Percentiles rank a stretch among this genome's conserved stretches.
Evolutionary conservation across 2,329 filamentous ascomycete genomes (phyloP).

Genomic region (Triangularia setosa): DNA sequence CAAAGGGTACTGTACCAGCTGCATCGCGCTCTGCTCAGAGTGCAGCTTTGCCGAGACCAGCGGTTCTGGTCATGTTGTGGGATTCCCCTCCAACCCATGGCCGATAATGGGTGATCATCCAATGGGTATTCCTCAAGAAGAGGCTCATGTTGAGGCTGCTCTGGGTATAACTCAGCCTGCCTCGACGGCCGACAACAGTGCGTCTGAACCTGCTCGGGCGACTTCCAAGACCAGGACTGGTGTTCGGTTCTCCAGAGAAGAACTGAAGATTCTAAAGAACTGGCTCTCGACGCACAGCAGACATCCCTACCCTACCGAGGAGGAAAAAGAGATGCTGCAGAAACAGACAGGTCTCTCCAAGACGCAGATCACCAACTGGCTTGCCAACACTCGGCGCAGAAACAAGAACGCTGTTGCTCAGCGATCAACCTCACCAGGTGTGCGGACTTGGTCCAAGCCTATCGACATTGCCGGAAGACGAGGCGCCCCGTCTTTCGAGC

Average conservation of each 20-base stretch:
- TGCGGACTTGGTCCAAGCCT: conserved; percentile 56
- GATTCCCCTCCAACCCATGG: conserved; percentile 46
- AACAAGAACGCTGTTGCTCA: conserved; percentile 67
- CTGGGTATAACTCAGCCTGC: conserved; percentile 26
- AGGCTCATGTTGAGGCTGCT: conserved; percentile 25
- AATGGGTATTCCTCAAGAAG: conserved; percentile 38
- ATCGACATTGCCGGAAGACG: conserved; percentile 69
- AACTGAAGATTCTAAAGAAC: conserved; percentile 74
- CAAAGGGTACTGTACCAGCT: conserved; percentile 59
- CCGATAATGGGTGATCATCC: conserved; percentile 42
- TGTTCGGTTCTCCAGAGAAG: conserved; percentile 74
- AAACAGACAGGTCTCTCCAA: conserved; percentile 75
- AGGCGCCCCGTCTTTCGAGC: conserved; percentile 47
- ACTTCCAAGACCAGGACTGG: conserved; percentile 55
- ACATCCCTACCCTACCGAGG: conserved; percentile 84
- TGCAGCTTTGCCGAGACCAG: conserved; percentile 52
- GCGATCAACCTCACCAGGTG: conserved; percentile 65
- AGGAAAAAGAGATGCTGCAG: conserved; percentile 78
- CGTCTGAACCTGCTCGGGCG: conserved; percentile 15
- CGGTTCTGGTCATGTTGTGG: conserved; percentile 8
- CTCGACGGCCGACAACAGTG: conserved; percentile 22
- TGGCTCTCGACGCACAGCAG: conserved; percentile 78
- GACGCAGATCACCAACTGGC: conserved; percentile 85
- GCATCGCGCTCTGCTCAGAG: conserved; percentile 54
- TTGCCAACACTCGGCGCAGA: conserved; percentile 81